Base-by-base conservation (phyloP, 139 green algal genomes). In the Chlorella sp. region DNA sequence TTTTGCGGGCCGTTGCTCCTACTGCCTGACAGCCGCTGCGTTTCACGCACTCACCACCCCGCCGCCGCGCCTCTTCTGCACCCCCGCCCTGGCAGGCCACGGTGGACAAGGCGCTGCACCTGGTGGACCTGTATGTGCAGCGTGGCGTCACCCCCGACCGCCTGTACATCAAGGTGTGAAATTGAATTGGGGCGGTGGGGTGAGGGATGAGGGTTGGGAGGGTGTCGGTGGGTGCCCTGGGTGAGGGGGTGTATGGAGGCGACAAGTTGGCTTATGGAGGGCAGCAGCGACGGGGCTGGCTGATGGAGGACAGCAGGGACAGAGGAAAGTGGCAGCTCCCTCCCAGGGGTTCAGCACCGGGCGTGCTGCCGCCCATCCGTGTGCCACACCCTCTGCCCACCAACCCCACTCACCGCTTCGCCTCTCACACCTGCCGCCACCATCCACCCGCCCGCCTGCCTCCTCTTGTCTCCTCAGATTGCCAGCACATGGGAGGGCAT, bases 401-500 rank as follows among this genome's bases (percentile, higher is more conserved):
- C 64, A 32, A 32, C 68, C n/a, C n/a, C n/a, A n/a, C n/a, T n/a
- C 14, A 32, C 21, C 36, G 68, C 28, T 26, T 34, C 9, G 22
- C 68, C 2, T 12, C 32, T 80, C 64, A 40, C 28, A 40, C n/a
- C 21, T 40, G 73, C 73, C 37, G 71, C 24, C 71, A 15, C 57
- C 12, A 9, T 60, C 22, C 1, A 28, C 4, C 83, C 36, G 36
- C 9, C 39, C 9, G 34, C 36, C 80, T 37, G 30, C 48, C 83
- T 22, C 32, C 73, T 61, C 21, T 7, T 90, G 64, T 9, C 48
- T 57, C 48, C 48, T 9, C 89, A 97, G 94, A 95, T 98, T 66
- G 96, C 96, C 19, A 93, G 91, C 66, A 99, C 96, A 16, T 99
- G 96, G 96, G 94, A 97, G 89, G 97, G 97, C 86, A 96, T 99